These are phyloP conservation scores for Aphanocladium album DNA, from an alignment of 2,329 filamentous ascomycete species.

Conservation along the genomic window DNA sequence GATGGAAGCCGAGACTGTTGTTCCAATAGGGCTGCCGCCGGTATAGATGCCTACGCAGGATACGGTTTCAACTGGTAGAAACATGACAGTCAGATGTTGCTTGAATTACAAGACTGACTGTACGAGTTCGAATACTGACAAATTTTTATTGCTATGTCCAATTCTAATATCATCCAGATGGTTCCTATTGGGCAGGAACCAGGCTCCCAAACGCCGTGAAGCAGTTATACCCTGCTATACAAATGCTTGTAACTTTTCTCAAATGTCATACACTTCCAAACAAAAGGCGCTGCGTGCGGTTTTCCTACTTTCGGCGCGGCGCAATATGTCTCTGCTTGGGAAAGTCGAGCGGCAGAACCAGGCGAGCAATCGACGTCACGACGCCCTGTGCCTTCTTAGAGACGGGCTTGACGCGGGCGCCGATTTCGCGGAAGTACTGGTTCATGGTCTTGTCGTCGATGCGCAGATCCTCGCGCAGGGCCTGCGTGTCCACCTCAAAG, in stretches of 20 bases:
- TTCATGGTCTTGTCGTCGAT: constrained; percentile 66
- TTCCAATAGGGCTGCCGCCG: too few species aligned
- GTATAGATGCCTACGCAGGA: too few species aligned
- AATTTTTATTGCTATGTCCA: neutral
- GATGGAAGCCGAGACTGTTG: too few species aligned
- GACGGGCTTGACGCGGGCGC: constrained; percentile 59
- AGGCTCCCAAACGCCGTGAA: constrained; percentile 1
- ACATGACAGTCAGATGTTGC: too few species aligned
- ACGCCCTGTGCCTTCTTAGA: constrained; percentile 58
- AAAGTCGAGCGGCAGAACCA: constrained; percentile 76
- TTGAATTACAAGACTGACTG: too few species aligned
- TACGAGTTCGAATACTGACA: neutral
- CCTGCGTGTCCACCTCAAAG: constrained; percentile 65
- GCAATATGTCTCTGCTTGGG: constrained; percentile 53
- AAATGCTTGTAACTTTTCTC: neutral
- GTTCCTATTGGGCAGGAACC: neutral
- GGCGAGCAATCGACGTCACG: constrained; percentile 54
- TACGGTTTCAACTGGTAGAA: too few species aligned
- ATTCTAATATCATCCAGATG: neutral
- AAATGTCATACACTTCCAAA: neutral
- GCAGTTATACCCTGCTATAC: neutral
- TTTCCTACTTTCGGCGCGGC: constrained; percentile 15
- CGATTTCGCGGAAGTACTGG: constrained; percentile 72
- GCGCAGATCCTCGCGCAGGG: constrained; percentile 66
- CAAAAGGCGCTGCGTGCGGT: neutral